Conservation (phyloP, 2,329 filamentous ascomycete genomes). For the Corinectria fuckeliana region DNA sequence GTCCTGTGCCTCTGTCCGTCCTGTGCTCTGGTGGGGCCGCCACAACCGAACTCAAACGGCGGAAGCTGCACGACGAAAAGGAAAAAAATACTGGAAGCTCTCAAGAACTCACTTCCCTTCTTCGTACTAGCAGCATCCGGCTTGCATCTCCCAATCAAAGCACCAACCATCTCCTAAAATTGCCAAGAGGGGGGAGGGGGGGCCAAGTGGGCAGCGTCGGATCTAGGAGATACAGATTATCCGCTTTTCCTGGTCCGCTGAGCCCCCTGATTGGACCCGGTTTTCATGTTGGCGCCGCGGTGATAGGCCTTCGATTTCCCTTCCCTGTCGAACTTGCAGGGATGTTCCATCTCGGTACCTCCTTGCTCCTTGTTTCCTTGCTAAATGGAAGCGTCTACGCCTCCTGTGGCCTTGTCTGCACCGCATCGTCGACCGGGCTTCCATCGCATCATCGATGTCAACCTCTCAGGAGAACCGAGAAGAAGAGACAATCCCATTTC, state of each 20-base stretch:
- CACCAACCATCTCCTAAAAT: conserved; percentile 10
- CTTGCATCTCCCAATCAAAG: conserved; percentile 20
- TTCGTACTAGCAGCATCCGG: too few relatives aligned
- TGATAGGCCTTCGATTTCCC: conserved; percentile 24
- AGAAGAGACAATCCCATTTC: not conserved
- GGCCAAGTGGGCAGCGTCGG: not conserved
- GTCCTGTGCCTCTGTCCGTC: too few relatives aligned
- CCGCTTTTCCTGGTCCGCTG: conserved; percentile 18
- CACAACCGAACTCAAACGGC: not conserved
- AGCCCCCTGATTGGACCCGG: conserved; percentile 25
- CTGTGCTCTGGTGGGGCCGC: not conserved
- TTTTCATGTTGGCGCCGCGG: not conserved
- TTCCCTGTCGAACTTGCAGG: not conserved
- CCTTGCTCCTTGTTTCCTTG: too few relatives aligned
- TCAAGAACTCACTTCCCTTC: not conserved
- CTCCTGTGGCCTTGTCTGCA: not conserved
- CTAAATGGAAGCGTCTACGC: too few relatives aligned
- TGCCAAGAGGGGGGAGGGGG: too few relatives aligned
- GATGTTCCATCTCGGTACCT: not conserved
- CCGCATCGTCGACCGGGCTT: not conserved
- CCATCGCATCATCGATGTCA: not conserved
- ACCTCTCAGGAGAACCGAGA: not conserved
- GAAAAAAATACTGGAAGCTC: not conserved
- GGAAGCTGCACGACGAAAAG: not conserved
- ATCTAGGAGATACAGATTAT: conserved; percentile 19